Evolutionary conservation across 2,329 filamentous ascomycete species (phyloP), one percentile per base, ranked within the genome.

Genomic region (Paramyrothecium sp.): DNA sequence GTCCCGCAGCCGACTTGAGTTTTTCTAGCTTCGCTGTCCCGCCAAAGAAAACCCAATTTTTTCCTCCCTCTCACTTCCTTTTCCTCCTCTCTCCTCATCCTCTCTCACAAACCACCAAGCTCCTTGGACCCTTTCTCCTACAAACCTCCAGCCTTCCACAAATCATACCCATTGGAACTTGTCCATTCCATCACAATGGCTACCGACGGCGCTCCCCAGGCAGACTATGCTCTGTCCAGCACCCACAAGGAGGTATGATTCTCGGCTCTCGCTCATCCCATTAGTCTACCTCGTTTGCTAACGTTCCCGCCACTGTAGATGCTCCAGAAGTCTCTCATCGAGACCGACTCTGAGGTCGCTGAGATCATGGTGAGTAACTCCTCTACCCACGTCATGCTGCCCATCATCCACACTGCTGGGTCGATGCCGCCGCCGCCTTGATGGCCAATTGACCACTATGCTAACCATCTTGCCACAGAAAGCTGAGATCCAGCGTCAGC

Each of bases 401-500:
- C 26, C 26, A 30, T 30, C 26, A 30, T 30, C 26, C 26, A 4
- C 26, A 5, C 26, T 30, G 5, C 5, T 10, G 26, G 10, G 26
- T 5, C 10, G 26, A 30, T 30, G 26, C 26, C 26, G 26, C 26
- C 10, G 26, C 26, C 10, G 26, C 26, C 26, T 20, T 2, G 51
- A 47, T 54, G 26, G 21, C 58, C 50, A 20, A 58, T 56, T 58
- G 22, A 16, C n/a, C 20, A n/a, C 20, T n/a, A 44, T 48, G 56
- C 71, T 77, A 63, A 76, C 72, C 5, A 30, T 56, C 58, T 57
- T 57, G 33, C 51, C 64, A 59, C 66, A 95, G 90, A 90, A 91
- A 83, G 87, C 90, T 70, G 94, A 98, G 81, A 90, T 97, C 72
- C 88, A 97, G 85, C 92, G 95, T 74, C 95, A 99, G 83, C 89